Percentiles rank a stretch among this genome's conserved stretches.
phyloP scores from a whole-genome alignment of 1,284 basidiomycete genomes.

The Ganoderma lingzhi region DNA sequence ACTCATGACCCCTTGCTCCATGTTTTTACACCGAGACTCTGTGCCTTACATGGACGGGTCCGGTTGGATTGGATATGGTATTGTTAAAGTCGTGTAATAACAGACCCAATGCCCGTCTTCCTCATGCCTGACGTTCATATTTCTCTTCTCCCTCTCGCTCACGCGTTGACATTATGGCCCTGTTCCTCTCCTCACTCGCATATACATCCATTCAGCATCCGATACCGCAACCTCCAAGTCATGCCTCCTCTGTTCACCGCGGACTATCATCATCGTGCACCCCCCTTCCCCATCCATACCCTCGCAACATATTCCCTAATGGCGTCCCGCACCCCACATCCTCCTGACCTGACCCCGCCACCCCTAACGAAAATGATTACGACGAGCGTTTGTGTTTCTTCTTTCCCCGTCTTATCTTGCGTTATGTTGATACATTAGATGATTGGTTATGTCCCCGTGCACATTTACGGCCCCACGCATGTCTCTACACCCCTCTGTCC shows the following conservation, averaged over 20 bases:
- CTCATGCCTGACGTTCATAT: conserved; percentile 15
- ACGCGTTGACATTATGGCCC: conserved; percentile 12
- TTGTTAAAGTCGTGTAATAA: conserved; percentile 33
- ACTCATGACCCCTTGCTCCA: conserved; percentile 23
- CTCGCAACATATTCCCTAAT: conserved; percentile 9
- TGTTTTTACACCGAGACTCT: conserved; percentile 23
- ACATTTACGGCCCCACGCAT: conserved; percentile 10
- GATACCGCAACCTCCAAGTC: conserved; percentile 8
- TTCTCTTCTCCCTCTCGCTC: background rate
- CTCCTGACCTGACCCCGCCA: conserved; percentile 5
- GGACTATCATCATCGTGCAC: conserved; percentile 1
- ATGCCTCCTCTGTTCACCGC: conserved; percentile 9
- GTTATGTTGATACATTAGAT: conserved; percentile 25
- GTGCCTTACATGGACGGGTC: conserved; percentile 16
- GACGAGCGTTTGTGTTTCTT: background rate
- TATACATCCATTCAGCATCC: conserved; percentile 5
- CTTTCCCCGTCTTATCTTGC: conserved; percentile 9
- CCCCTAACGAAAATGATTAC: background rate
- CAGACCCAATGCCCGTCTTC: conserved; percentile 23
- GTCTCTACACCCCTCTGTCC: conserved; percentile 7
- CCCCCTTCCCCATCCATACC: background rate
- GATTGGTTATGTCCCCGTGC: conserved; percentile 15
- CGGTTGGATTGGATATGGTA: conserved; percentile 27
- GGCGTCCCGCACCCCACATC: background rate
- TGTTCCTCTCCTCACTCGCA: conserved; percentile 10